A percentile compares a stretch with the other conserved stretches of the same genome.
Conservation (phyloP, 805 yeast species). For the Candida nemodendra region DNA sequence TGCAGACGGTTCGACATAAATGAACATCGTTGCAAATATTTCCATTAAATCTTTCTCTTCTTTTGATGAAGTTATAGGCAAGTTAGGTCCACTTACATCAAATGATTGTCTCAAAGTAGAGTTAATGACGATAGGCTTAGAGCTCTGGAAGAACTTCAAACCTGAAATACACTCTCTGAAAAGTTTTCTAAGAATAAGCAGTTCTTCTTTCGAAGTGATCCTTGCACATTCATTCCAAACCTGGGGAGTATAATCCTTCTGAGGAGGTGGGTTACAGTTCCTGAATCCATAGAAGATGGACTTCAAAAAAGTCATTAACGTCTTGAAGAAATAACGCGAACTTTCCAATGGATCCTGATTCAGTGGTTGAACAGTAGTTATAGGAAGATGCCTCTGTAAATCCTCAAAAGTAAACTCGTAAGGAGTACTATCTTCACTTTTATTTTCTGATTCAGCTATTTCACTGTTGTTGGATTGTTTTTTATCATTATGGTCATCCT, state of each 20-base stretch:
- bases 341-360: slow-evolving; percentile 76
- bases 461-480: slow-evolving; percentile 1
- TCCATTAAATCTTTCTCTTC: slow-evolving; percentile 97
- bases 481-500: slow-evolving; percentile 15
- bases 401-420: slow-evolving; percentile 42
- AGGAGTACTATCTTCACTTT: slow-evolving; percentile 5
- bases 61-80: slow-evolving; percentile 83
- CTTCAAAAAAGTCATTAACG: slow-evolving; percentile 84
- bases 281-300: slow-evolving; percentile 87
- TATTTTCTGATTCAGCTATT: slow-evolving; percentile 11
- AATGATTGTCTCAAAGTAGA: slow-evolving; percentile 40
- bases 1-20: slow-evolving; percentile 91
- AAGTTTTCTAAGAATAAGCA: slow-evolving; percentile 67
- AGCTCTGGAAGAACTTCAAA: slow-evolving; percentile 65
- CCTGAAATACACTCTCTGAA: slow-evolving; percentile 86
- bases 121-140: slow-evolving; percentile 44
- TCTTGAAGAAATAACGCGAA: slow-evolving; percentile 82
- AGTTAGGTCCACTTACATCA: slow-evolving; percentile 74
- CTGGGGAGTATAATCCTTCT: slow-evolving; percentile 47
- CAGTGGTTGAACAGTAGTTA: slow-evolving; percentile 51
- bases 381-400: slow-evolving; percentile 52
- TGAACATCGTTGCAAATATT: slow-evolving; percentile 87
- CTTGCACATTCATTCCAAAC: slow-evolving; percentile 87
- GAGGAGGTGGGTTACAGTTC: slow-evolving; percentile 83
- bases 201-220: slow-evolving; percentile 80